Conservation (phyloP, 2,329 filamentous ascomycete genomes). For the Ramularia endophylla region DNA sequence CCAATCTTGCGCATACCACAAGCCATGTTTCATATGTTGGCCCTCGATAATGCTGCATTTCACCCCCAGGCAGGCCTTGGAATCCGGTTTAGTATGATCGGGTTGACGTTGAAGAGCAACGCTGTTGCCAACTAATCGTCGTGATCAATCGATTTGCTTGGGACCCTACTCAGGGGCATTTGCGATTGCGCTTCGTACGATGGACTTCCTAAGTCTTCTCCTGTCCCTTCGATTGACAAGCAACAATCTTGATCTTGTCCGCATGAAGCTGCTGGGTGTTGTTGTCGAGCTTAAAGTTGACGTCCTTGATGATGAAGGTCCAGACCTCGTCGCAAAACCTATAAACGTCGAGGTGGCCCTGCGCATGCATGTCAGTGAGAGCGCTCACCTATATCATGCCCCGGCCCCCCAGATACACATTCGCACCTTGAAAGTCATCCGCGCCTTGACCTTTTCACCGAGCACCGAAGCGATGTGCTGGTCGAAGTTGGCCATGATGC, state of each 20-base stretch:
- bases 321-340: constrained; percentile 99
- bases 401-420: not conserved
- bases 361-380: constrained; percentile 6
- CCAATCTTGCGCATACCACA: too few species aligned
- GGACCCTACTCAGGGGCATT: too few species aligned
- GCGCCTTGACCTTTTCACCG: constrained; percentile 84
- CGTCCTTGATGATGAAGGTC: constrained; percentile 98
- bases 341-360: constrained; percentile 97
- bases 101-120: too few species aligned
- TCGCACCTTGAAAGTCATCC: constrained; percentile 86
- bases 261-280: constrained; percentile 63
- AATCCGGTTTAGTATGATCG: too few species aligned
- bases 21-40: too few species aligned
- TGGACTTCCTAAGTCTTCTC: constrained; percentile 39
- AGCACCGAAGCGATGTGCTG: constrained; percentile 86
- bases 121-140: too few species aligned
- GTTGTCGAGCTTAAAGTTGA: constrained; percentile 91
- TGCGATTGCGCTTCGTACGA: not conserved
- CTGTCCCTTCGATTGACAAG: constrained; percentile 80
- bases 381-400: not conserved
- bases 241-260: constrained; percentile 97
- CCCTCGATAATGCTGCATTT: too few species aligned
- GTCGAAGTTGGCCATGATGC: constrained; percentile 94
- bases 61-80: too few species aligned
- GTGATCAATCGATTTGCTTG: too few species aligned